These are phyloP conservation scores for Patellifolia procumbens DNA, from an alignment of 179 eudicot genomes.

Conservation along the genomic window DNA sequence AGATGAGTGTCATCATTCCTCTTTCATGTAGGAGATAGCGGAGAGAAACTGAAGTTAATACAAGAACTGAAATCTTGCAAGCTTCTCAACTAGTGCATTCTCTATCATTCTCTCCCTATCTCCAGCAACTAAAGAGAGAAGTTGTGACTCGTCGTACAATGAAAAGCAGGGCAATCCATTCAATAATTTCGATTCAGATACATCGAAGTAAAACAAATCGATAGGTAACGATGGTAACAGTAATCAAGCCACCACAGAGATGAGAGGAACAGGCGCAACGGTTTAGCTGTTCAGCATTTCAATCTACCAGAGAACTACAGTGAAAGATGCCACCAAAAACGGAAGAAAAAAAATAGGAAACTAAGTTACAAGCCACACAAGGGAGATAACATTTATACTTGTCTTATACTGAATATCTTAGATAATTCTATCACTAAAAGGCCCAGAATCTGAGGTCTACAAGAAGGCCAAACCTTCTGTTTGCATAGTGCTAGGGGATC, in stretches of 20 bases:
- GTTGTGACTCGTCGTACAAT: background rate
- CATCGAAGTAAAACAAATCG: background rate
- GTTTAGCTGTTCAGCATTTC: background rate
- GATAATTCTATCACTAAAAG: background rate
- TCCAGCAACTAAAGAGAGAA: background rate
- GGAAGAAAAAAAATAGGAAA: too few relatives aligned
- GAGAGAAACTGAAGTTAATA: background rate
- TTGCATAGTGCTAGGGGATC: background rate
- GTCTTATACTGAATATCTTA: background rate
- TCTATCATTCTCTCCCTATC: background rate
- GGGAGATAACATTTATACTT: background rate
- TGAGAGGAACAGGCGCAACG: background rate
- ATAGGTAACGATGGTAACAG: background rate
- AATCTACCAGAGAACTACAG: background rate
- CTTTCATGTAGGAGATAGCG: background rate
- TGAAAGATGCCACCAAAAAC: too few relatives aligned
- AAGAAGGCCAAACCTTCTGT: background rate
- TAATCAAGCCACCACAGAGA: background rate
- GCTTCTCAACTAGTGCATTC: background rate
- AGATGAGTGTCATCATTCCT: background rate
- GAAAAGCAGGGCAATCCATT: background rate
- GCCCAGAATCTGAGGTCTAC: background rate
- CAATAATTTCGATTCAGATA: background rate
- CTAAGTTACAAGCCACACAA: background rate
- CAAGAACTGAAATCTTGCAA: background rate